Conservation (phyloP, 106 monocot species). For the Acanthochlamys bracteata region DNA sequence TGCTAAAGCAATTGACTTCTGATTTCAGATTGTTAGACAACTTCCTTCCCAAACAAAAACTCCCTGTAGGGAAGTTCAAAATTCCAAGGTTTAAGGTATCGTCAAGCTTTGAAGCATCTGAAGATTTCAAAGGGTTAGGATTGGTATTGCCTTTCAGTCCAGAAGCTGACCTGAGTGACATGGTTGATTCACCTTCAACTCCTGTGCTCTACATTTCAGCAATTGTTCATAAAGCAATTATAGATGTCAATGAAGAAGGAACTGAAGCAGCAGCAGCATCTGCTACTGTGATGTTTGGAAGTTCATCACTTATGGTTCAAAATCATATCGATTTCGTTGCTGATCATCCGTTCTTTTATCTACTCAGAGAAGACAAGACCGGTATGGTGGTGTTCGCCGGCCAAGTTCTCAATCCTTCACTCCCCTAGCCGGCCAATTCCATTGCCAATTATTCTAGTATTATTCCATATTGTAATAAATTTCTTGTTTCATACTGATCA, state of each 20-base stretch:
- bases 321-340: constrained; percentile 47
- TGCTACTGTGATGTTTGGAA: constrained; percentile 32
- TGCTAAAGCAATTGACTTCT: constrained; percentile 43
- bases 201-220: constrained; percentile 26
- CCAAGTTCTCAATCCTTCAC: neutral
- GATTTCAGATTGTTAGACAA: constrained; percentile 31
- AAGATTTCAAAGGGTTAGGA: constrained; percentile 36
- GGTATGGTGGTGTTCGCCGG: neutral
- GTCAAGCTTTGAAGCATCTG: constrained; percentile 58
- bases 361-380: constrained; percentile 12
- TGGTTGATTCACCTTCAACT: constrained; percentile 29
- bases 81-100: constrained; percentile 71
- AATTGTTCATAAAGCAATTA: constrained; percentile 56
- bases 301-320: neutral
- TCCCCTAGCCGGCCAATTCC: neutral
- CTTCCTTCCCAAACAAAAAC: constrained; percentile 29
- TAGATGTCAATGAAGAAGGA: constrained; percentile 79
- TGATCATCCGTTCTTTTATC: constrained; percentile 49
- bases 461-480: too few relatives aligned
- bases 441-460: neutral
- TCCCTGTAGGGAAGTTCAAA: constrained; percentile 39
- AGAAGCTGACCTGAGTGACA: constrained; percentile 33
- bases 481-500: too few relatives aligned
- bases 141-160: constrained; percentile 32
- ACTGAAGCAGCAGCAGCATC: constrained; percentile 68